Evolutionary conservation across 495 filamentous ascomycete species (phyloP), one percentile per base, ranked within the genome.

Genomic region (Mycothermus thermophilus): DNA sequence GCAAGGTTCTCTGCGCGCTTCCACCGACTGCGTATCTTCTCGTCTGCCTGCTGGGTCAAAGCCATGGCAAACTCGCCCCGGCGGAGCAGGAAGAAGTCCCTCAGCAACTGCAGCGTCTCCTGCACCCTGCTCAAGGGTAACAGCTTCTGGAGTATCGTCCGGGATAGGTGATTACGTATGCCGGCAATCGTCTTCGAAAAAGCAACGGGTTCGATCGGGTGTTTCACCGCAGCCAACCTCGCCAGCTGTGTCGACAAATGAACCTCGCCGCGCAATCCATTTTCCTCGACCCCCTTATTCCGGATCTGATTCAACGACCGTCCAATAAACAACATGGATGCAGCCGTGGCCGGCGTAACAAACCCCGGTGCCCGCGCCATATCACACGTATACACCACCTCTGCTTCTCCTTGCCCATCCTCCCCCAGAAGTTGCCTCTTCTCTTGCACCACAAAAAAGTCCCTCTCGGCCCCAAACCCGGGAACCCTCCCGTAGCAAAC

Each of bases 41-140:
- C 69, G 43, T 93, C 81, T 7, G 86, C 84, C 61, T 93, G 80
- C 21, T 77, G 69, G 1, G 90, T 81, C 13, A 97, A 62, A 8
- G 81, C 75, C 41, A 88, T 72, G 5, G 83, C 84, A 55, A 97
- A 97, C 50, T 95, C 90, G 8, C 90, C 88, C 12, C 81, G 70
- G 8, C 80, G 74, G 8, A 97, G 72, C 8, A 97, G 67, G 45
- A 94, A 80, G 52, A 93, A 95, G 32, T 88, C 75, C 35, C 85
- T 72, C 0, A 94, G 70, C 15, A 94, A 60, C 27, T 72, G 64
- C 8, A 97, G 64, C 25, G 80, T 71, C 39, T 92, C 77, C 3
- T 87, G 57, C 14, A 93, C 80, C 35, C 74, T 77, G 4, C 69
- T 65, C 16, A 82, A 55, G 0, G 88, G 88, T 7, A 96, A 60